Base-by-base conservation (phyloP, 257 asterid species). In the Nicotiana sylvestris region DNA sequence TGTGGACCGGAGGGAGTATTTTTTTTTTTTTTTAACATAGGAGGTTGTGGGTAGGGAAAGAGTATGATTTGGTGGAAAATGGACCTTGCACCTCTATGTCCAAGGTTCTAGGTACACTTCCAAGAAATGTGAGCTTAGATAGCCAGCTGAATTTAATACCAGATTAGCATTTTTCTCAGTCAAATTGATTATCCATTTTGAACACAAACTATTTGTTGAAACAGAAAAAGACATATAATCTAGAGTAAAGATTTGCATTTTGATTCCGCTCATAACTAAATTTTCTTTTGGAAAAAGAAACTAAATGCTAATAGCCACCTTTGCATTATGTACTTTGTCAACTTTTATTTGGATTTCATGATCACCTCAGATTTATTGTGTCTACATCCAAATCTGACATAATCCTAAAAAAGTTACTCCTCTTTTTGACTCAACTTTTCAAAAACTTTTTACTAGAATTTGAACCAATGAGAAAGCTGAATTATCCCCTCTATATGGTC, bases 371-470 rank as follows among this genome's bases (percentile, higher is more conserved):
- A 49, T 76, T 74, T 76, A 51, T 76, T 27, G 64, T 29, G 80
- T 76, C 80, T 76, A 27, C 65, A 8, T 51, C 12, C 80, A 51
- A 51, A 76, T 76, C 64, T 51, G 64, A 76, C 64, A 76, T 51
- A 76, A 76, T 51, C 80, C 64, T 15, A 49, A 0, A 76, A 74
- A 51, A 76, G 64, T 51, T 27, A 29, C 8, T 35, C 9, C 62
- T 51, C 64, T 74, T 74, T 74, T 74, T 74, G 80, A 76, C 46
- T 76, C 80, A 27, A 27, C 43, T 53, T 76, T 65, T 49, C 1
- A 7, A 1, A 7, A 76, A 51, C 64, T 15, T 29, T 12, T 72
- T 76, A 76, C 46, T 27, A 76, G 46, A 76, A 27, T 15, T 13
- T 76, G 65, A 51, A 76, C 65, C 80, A 51, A 51, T 76, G 16